Base-by-base conservation (phyloP, 1,139 yeast genomes). In the Saccharomyces pastorianus region DNA sequence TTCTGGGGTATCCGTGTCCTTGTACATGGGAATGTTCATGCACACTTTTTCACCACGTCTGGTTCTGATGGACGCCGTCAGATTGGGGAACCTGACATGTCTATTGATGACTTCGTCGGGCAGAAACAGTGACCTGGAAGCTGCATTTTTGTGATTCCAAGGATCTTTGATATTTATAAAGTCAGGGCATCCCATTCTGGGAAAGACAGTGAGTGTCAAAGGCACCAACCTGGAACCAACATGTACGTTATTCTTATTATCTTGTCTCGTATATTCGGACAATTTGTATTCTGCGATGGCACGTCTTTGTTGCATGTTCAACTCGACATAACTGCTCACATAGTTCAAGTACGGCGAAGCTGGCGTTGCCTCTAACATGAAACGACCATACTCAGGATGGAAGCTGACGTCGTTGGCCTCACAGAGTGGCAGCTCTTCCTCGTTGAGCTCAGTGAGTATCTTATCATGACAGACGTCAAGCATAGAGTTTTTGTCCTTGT, bases 321-420 rank as follows among this genome's bases (percentile, higher is more conserved):
- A 66, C 70, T 93, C 97, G n/a, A 93, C 96, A 55, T 80, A 80
- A 8, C 78, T 76, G 17, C 95, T 95, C 13, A 73, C 69, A 28
- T 61, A 62, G 11, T 64, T 64, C 31, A 52, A 48, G 68, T 87
- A 93, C 0, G 99, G 99, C 32, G 69, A 70, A 14, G 80, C 76
- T 0, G 99, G 99, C 0, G 99, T 93, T 0, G 96, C 96, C 70
- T 95, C 99, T 28, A 93, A 73, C 99, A 93, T 93, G 71, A 76
- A 95, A 58, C 99, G 76, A 54, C 99, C 99, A 68, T 93, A 93
- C 69, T 93, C 99, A 0, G 98, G 99, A 69, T 93, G 99, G 74
- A 87, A 93, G 53, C 83, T 77, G 38, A 91, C 83, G 63, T 87
- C 80, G 41, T 59, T 58, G 11, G 61, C 62, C 53, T 77, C 71